A percentile compares a stretch with the other conserved stretches of the same genome.
These are phyloP conservation scores for Spinellus fusiger DNA, from an alignment of 192 early-diverging fungal genomes.

Conservation along the genomic window DNA sequence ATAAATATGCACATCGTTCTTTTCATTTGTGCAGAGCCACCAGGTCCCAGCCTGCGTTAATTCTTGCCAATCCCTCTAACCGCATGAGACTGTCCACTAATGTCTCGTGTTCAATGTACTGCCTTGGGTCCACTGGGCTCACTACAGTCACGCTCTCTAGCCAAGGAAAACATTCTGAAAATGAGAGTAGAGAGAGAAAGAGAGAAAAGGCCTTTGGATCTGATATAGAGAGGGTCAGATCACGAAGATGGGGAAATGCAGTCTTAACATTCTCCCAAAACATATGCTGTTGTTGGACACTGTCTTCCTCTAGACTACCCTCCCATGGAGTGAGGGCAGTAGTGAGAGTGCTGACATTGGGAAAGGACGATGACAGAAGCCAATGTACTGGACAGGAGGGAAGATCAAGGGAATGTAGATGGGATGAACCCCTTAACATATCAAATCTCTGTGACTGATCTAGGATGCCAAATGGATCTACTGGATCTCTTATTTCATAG, in stretches of 20 bases:
- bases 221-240: not conserved
- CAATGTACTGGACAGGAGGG: not conserved
- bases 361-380: not conserved
- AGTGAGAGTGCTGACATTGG: not conserved
- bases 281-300: not conserved
- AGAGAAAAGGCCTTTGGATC: not conserved
- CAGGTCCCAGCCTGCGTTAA: slow-evolving; percentile 16
- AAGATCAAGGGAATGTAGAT: not conserved
- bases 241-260: not conserved
- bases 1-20: not conserved
- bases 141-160: slow-evolving; percentile 1
- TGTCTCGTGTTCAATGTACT: not conserved
- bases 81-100: slow-evolving; percentile 1
- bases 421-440: not conserved
- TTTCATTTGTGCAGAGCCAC: slow-evolving; percentile 5
- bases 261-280: not conserved
- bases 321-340: not conserved
- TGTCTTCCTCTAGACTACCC: not conserved
- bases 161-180: slow-evolving; percentile 4
- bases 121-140: slow-evolving; percentile 3
- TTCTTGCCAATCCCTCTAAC: slow-evolving; percentile 8
- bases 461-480: not conserved
- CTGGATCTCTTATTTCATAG: not conserved
- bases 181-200: not conserved
- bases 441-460: not conserved